Conservation (phyloP, 163 green algal species). For the Prototheca wickerhamii region DNA sequence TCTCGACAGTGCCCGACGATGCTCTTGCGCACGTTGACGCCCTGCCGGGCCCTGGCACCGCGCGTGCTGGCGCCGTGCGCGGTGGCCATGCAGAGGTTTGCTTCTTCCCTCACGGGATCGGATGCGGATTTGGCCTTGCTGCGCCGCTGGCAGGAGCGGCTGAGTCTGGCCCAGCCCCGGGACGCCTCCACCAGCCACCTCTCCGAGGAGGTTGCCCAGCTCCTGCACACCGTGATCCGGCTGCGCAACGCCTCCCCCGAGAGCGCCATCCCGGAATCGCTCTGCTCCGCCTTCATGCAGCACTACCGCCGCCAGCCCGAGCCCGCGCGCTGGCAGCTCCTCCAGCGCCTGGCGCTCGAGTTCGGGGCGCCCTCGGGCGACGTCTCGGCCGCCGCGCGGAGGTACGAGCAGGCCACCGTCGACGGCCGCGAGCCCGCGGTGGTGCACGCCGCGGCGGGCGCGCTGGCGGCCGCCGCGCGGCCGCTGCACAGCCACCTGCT, state of each 20-base stretch:
- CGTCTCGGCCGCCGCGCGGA: not conserved
- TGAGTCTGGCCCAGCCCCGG: too few species aligned
- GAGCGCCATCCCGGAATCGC: conserved; percentile 17
- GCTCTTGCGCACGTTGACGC: too few species aligned
- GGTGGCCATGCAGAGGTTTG: too few species aligned
- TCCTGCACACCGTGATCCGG: conserved; percentile 24
- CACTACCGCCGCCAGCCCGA: conserved; percentile 9
- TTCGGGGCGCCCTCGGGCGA: conserved; percentile 19
- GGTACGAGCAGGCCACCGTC: not conserved
- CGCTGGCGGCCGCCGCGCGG: conserved; percentile 9
- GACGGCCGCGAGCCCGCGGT: not conserved
- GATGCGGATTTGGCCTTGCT: not conserved
- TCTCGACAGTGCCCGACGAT: too few species aligned
- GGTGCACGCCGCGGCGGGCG: conserved; percentile 6
- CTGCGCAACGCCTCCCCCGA: conserved; percentile 15
- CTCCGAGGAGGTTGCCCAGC: conserved; percentile 14
- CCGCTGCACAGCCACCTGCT: conserved; percentile 32
- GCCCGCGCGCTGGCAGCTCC: not conserved
- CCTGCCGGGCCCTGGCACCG: too few species aligned
- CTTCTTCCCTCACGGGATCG: not conserved
- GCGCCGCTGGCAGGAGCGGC: not conserved
- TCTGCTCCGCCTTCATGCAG: conserved; percentile 13
- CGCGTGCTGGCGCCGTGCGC: too few species aligned
- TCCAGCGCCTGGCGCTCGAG: conserved; percentile 15
- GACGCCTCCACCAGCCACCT: not conserved